A percentile compares a stretch with the other conserved stretches of the same genome.
phyloP scores from a whole-genome alignment of 768 basidiomycete genomes.

The Podaxis sp. region DNA sequence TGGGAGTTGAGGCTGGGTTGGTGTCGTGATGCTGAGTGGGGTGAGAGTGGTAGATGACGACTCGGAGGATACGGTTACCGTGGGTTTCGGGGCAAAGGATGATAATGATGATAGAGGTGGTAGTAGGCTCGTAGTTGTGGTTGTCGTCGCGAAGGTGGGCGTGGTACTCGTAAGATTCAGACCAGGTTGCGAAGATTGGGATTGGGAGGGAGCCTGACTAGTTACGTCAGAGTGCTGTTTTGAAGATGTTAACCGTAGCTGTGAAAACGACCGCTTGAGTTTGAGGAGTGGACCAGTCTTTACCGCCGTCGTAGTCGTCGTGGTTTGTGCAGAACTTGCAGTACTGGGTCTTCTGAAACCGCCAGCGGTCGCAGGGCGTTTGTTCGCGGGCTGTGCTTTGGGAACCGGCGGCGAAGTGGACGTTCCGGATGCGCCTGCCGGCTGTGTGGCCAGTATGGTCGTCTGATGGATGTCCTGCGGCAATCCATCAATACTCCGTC shows the following conservation, averaged over 20 bases:
- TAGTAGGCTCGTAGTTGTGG: neutral
- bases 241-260: constrained; percentile 5
- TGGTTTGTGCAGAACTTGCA: neutral
- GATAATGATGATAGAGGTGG: neutral
- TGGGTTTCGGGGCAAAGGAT: neutral
- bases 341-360: constrained; percentile 4
- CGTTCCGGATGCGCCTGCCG: neutral
- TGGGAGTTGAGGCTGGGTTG: neutral
- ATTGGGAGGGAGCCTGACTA: neutral
- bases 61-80: neutral
- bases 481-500: neutral
- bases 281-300: constrained; percentile 12
- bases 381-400: constrained; percentile 13
- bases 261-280: constrained; percentile 13
- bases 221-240: constrained; percentile 7
- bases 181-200: neutral
- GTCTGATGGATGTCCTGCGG: neutral
- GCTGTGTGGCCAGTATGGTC: neutral
- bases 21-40: neutral
- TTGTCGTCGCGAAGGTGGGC: neutral
- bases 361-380: neutral
- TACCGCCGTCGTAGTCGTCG: neutral
- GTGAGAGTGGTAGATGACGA: neutral
- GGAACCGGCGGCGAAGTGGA: neutral
- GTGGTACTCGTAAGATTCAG: neutral